Conservation (phyloP, 164 flowering plant species). For the Berberis vulgaris region DNA sequence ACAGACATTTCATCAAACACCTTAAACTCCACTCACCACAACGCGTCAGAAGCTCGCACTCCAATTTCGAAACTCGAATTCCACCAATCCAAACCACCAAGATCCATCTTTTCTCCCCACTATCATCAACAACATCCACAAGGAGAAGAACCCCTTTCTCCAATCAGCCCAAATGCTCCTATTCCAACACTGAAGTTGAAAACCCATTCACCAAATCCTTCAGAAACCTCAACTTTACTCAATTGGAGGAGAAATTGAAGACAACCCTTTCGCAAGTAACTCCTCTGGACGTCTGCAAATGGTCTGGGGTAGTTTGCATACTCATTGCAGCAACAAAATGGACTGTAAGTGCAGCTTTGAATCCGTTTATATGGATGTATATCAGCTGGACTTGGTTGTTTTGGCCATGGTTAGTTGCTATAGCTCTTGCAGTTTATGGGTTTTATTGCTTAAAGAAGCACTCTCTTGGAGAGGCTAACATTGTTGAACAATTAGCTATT, state of each 20-base stretch:
- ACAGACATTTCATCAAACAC: constrained; percentile 39
- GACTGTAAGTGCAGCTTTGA: constrained; percentile 32
- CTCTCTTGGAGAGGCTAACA: constrained; percentile 37
- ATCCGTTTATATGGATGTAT: constrained; percentile 86
- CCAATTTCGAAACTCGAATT: background rate
- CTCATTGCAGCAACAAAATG: constrained; percentile 49
- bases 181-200: constrained; percentile 16
- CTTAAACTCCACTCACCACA: constrained; percentile 3
- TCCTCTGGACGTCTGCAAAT: constrained; percentile 54
- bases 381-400: constrained; percentile 91
- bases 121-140: background rate
- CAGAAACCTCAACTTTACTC: constrained; percentile 21
- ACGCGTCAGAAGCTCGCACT: constrained; percentile 2
- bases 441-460: constrained; percentile 46
- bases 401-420: constrained; percentile 84
- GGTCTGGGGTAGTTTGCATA: constrained; percentile 39
- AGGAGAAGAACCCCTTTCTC: constrained; percentile 13
- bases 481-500: constrained; percentile 53
- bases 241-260: constrained; percentile 24
- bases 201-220: constrained; percentile 16
- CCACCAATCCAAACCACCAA: constrained; percentile 1
- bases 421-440: constrained; percentile 49
- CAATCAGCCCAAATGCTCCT: constrained; percentile 24
- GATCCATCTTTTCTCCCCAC: background rate
- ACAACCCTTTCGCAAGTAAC: constrained; percentile 21